phyloP scores from a whole-genome alignment of 1,139 yeast genomes.

The Kodamaea suecica region DNA sequence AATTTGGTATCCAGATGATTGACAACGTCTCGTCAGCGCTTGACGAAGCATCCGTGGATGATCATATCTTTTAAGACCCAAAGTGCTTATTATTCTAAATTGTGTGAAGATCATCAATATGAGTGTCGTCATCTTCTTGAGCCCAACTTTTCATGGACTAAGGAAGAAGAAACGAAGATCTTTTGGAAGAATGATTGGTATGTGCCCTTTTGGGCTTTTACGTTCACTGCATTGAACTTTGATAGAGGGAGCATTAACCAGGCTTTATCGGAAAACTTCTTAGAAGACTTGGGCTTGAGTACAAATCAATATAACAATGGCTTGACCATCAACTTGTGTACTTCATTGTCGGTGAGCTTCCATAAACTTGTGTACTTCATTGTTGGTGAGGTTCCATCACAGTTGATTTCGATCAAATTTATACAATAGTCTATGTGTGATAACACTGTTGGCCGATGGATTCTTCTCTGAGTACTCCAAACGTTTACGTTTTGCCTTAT shows the following conservation, averaged over 20 bases:
- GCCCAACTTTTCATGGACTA: constrained; percentile 43
- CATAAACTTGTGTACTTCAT: constrained; percentile 48
- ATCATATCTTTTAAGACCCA: constrained; percentile 28
- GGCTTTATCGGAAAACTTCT: constrained; percentile 48
- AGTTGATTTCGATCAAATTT: constrained; percentile 53
- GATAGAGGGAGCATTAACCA: constrained; percentile 51
- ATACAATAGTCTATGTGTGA: constrained; percentile 33
- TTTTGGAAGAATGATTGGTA: constrained; percentile 41
- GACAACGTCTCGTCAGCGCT: neutral
- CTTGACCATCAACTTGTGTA: constrained; percentile 41
- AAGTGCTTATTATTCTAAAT: constrained; percentile 30
- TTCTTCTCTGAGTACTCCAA: constrained; percentile 14
- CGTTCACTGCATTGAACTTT: constrained; percentile 50
- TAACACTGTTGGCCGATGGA: constrained; percentile 37
- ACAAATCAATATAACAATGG: constrained; percentile 49
- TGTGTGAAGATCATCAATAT: constrained; percentile 41
- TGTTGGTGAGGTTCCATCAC: constrained; percentile 56
- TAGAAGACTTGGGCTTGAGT: constrained; percentile 40
- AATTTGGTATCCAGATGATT: neutral
- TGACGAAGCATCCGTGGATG: neutral
- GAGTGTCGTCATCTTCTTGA: constrained; percentile 46
- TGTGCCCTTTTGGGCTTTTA: constrained; percentile 47
- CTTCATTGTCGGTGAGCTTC: constrained; percentile 52
- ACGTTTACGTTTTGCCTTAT: constrained; percentile 13
- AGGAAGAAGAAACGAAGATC: constrained; percentile 38